Evolutionary conservation across 2,329 filamentous ascomycete genomes (phyloP).

Genomic region (Trichoderma koningiopsis): DNA sequence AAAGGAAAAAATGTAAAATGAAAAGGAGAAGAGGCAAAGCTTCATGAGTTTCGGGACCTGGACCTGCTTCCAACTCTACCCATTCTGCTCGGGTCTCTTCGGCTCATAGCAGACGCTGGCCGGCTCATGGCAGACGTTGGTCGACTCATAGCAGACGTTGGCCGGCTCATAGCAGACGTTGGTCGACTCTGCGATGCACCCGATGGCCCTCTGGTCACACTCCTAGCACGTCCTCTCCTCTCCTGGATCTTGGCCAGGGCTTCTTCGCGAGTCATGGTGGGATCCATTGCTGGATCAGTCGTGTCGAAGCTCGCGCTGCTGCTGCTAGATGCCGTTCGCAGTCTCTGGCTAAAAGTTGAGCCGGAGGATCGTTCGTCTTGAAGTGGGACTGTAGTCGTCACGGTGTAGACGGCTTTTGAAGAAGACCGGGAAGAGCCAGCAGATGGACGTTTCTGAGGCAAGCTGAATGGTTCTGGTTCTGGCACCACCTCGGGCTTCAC

Average conservation of each 20-base stretch:
- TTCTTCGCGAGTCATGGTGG: constrained; percentile 71
- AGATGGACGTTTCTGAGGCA: constrained; percentile 26
- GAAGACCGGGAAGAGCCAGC: constrained; percentile 45
- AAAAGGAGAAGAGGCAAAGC: background rate
- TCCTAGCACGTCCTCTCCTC: constrained; percentile 69
- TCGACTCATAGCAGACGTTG: constrained; percentile 46
- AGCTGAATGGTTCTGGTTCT: constrained; percentile 19
- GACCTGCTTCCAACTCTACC: constrained; percentile 35
- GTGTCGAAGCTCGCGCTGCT: constrained; percentile 52
- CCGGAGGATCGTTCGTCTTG: constrained; percentile 47
- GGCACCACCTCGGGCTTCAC: background rate
- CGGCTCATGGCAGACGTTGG: constrained; percentile 30
- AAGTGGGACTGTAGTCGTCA: constrained; percentile 56
- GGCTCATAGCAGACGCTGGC: constrained; percentile 51
- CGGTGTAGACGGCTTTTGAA: constrained; percentile 49
- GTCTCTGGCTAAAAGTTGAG: constrained; percentile 48
- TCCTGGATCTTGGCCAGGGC: constrained; percentile 75
- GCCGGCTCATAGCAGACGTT: constrained; percentile 45
- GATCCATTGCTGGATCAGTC: constrained; percentile 61
- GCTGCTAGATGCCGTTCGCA: constrained; percentile 48
- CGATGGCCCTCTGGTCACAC: constrained; percentile 63
- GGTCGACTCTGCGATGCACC: constrained; percentile 58
- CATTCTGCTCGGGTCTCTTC: constrained; percentile 53
- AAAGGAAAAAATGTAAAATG: constrained; percentile 19
- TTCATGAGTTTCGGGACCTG: constrained; percentile 28